A percentile compares a stretch with the other conserved stretches of the same genome.
phyloP scores from a whole-genome alignment of 2,329 filamentous ascomycete species.

The Penicillium sp. region DNA sequence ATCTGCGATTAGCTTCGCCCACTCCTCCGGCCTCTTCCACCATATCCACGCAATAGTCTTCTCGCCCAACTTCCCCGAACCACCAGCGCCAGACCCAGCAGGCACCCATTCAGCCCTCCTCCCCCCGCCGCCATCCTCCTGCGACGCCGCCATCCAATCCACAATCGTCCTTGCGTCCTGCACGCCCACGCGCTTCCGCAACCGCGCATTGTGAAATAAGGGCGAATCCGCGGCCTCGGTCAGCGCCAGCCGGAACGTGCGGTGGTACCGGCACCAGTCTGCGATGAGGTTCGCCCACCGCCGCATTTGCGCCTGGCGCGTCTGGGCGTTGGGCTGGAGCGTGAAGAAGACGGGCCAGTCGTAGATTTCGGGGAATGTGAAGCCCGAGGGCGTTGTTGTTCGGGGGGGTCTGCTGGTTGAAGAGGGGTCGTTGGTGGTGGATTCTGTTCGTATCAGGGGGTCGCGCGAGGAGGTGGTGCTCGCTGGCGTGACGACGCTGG shows the following conservation, averaged over 20 bases:
- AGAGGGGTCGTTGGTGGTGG: conserved; percentile 6
- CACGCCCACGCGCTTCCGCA: conserved; percentile 46
- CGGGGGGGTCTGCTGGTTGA: conserved; percentile 1
- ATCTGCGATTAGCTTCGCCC: conserved; percentile 71
- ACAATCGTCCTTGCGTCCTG: conserved; percentile 53
- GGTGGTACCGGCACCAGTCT: conserved; percentile 74
- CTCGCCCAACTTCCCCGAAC: conserved; percentile 19
- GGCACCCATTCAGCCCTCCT: conserved; percentile 58
- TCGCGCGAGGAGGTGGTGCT: conserved; percentile 13
- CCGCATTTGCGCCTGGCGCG: conserved; percentile 53
- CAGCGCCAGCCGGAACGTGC: conserved; percentile 70
- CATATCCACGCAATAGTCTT: conserved; percentile 67
- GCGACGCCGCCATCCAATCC: conserved; percentile 52
- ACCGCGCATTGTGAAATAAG: conserved; percentile 50
- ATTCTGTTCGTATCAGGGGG: conserved; percentile 5
- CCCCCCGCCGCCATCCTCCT: conserved; percentile 45
- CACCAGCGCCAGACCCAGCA: conserved; percentile 41
- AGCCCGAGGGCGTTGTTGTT: conserved; percentile 21
- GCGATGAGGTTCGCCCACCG: conserved; percentile 88
- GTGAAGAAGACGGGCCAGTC: conserved; percentile 54
- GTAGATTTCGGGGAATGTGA: conserved; percentile 40
- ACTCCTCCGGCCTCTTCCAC: conserved; percentile 86
- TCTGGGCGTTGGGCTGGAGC: conserved; percentile 44
- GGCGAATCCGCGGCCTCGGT: conserved; percentile 56
- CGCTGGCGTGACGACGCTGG: conserved; percentile 13